These are phyloP conservation scores for Closterium sp. DNA, from an alignment of 139 green algal species.

Conservation along the genomic window DNA sequence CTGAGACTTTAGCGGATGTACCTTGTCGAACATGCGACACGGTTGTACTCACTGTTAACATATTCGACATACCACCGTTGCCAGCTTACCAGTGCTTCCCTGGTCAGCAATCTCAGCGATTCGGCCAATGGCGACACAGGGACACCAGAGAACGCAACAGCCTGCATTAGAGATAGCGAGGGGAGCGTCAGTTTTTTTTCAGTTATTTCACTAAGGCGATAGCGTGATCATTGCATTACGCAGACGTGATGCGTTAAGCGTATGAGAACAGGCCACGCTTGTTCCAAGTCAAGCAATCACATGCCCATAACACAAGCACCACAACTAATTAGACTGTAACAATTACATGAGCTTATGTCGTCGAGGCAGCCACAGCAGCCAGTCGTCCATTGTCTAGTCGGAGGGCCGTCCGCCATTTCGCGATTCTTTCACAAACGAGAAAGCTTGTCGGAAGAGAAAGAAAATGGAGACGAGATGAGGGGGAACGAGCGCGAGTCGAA, in stretches of 20 bases:
- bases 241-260: not conserved
- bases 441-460: no score
- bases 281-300: no score
- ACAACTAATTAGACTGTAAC: no score
- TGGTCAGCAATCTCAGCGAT: not conserved
- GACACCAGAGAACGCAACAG: not conserved
- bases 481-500: no score
- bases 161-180: not conserved
- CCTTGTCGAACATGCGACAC: no score
- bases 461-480: no score
- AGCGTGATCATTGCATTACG: not conserved
- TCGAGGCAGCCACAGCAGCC: not conserved
- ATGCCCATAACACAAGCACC: no score
- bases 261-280: not conserved
- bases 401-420: no score
- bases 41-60: no score
- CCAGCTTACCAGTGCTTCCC: not conserved
- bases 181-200: not conserved
- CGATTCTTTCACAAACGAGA: no score
- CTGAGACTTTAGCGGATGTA: no score
- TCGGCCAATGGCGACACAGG: not conserved
- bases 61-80: no score
- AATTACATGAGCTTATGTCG: not conserved
- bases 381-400: not conserved
- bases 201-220: not conserved